These are phyloP conservation scores for Globisporangium viniferum DNA, from an alignment of 352 stramenopile species.

Conservation along the genomic window DNA sequence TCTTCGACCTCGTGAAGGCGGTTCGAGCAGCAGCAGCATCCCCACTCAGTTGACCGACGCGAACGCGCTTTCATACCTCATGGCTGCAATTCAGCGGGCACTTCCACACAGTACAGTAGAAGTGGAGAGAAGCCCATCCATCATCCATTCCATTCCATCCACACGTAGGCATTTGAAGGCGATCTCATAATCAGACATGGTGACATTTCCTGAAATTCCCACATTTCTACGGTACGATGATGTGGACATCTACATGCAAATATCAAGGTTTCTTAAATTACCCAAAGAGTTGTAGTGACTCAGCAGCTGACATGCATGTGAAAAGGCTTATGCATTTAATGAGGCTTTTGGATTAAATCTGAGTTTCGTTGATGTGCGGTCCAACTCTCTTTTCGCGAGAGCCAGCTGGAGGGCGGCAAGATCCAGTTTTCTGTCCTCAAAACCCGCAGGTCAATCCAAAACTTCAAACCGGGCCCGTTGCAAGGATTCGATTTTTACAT, in stretches of 20 bases:
- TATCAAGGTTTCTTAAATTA: too few species aligned
- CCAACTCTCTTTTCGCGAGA: background rate
- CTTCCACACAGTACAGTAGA: background rate
- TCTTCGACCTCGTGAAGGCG: too few species aligned
- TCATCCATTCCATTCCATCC: background rate
- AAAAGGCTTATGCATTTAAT: background rate
- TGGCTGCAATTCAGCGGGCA: background rate
- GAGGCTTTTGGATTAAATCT: background rate
- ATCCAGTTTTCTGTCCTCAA: background rate
- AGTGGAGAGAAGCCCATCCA: background rate
- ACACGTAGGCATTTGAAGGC: background rate
- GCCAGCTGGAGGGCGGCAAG: background rate
- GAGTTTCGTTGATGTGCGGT: background rate
- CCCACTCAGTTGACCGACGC: too few species aligned
- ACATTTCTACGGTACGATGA: too few species aligned
- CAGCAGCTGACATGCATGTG: background rate
- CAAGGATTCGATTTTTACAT: background rate
- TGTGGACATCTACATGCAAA: background rate
- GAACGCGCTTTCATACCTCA: too few species aligned
- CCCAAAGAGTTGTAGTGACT: too few species aligned
- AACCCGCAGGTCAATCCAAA: background rate
- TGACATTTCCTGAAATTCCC: background rate
- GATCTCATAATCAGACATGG: background rate
- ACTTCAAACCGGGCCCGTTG: too few species aligned
- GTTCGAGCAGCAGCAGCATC: too few species aligned